phyloP scores from a whole-genome alignment of 768 basidiomycete species.

The Pisolithus tinctorius region DNA sequence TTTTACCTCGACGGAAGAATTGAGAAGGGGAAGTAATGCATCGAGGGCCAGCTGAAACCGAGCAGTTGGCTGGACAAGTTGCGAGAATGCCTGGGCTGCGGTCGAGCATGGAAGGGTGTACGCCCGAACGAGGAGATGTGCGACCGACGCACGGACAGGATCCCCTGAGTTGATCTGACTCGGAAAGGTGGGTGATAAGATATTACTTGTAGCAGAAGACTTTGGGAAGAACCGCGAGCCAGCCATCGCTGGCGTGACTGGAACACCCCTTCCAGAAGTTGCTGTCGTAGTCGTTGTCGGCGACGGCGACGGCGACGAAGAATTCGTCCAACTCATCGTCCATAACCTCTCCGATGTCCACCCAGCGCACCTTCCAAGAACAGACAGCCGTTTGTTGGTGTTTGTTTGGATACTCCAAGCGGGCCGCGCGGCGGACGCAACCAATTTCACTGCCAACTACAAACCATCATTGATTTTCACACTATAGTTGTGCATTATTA shows the following conservation, averaged over 20 bases:
- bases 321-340: conserved; percentile 24
- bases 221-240: conserved; percentile 28
- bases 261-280: conserved; percentile 24
- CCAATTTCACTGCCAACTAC: background rate
- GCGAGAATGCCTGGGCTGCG: conserved; percentile 66
- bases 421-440: background rate
- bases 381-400: background rate
- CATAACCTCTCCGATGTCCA: conserved; percentile 14
- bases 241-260: conserved; percentile 17
- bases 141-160: conserved; percentile 55
- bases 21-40: conserved; percentile 69
- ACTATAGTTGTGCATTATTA: background rate
- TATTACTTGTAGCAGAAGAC: conserved; percentile 26
- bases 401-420: conserved; percentile 3
- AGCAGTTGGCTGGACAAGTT: conserved; percentile 68
- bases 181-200: conserved; percentile 27
- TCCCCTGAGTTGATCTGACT: conserved; percentile 29
- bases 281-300: conserved; percentile 3
- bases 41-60: conserved; percentile 82
- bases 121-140: conserved; percentile 59
- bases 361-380: background rate
- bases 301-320: conserved; percentile 23
- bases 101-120: conserved; percentile 70
- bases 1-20: conserved; percentile 46
- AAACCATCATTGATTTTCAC: background rate